Conservation (phyloP, 139 green algal genomes). For the Pleodorina starrii region DNA sequence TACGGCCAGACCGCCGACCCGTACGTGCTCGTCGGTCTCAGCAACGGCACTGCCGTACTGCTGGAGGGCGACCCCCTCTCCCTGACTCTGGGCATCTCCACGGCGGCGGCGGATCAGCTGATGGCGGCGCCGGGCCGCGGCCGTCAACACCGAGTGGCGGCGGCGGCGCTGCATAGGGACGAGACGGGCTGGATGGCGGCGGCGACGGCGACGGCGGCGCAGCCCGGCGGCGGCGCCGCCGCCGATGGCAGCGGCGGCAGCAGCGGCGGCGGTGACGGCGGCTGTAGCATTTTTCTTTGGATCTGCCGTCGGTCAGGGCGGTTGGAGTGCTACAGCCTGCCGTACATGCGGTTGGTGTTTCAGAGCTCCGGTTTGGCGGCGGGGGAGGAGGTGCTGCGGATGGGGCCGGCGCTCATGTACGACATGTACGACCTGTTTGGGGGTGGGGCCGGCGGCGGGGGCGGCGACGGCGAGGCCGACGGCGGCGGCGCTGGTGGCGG, state of each 20-base stretch:
- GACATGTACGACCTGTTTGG: conserved; percentile 27
- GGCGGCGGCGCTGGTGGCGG: not conserved
- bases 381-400: conserved; percentile 45
- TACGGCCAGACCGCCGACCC: conserved; percentile 73
- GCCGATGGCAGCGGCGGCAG: not conserved
- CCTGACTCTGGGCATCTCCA: not conserved
- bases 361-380: conserved; percentile 42
- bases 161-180: conserved; percentile 73
- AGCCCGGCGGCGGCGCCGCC: not conserved
- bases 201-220: not conserved
- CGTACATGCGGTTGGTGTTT: conserved; percentile 65
- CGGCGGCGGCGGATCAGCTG: conserved; percentile 27
- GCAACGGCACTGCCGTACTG: conserved; percentile 63
- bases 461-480: not conserved
- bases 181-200: conserved; percentile 65
- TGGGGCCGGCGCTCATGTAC: not conserved
- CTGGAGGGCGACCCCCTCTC: conserved; percentile 54
- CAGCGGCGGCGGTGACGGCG: not conserved
- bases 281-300: conserved; percentile 34
- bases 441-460: not conserved
- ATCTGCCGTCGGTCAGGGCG: conserved; percentile 52
- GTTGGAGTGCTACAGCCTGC: conserved; percentile 74
- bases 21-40: conserved; percentile 77
- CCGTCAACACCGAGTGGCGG: conserved; percentile 43
- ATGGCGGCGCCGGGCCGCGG: not conserved